Base-by-base conservation (phyloP, 139 green algal species). In the Astrephomene gubernaculifera region DNA sequence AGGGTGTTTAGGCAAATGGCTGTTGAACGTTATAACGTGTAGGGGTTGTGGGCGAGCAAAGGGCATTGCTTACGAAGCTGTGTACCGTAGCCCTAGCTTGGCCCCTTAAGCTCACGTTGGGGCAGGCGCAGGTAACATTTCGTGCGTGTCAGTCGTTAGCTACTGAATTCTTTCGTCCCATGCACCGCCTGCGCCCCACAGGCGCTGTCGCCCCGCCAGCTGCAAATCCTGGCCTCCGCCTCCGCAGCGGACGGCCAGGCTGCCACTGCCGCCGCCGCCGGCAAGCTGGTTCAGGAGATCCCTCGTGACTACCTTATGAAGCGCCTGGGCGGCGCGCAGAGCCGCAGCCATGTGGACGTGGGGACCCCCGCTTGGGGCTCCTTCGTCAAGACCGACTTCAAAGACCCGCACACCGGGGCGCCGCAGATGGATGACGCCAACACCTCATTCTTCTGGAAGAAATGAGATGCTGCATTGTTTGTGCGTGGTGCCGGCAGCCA, bases 201-300 rank as follows among this genome's bases (percentile, higher is more conserved):
- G 78, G 65, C 79, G 8, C 80, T 92, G 83, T 87, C 83, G 43
- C 89, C 89, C 27, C 86, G 89, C 80, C 89, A 92, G 89, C 83
- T 92, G 52, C 79, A 90, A 82, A 71, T 90, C 57, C 79, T 92
- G 60, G 82, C 82, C 52, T 49, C 71, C 22, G 70, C 71, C 49
- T 86, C 78, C 49, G 1, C 76, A 19, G 14, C 41, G 8, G 49
- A 74, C 39, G 78, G 76, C 63, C 67, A 81, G 41, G 31, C 67
- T 41, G 75, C 74, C 49, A 86, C 85, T 45, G 60, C 85, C 35
- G 57, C 69, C 78, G 31, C 78, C 35, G 4, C 57, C 25, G 67
- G 78, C 70, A 71, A 71, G 35, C 88, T 89, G 79, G 44, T 92
- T 4, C 86, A 90, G 83, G 89, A 92, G 89, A 92, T 92, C 79